Percentiles rank a stretch among this genome's conserved stretches.
These are phyloP conservation scores for Termitomyces sp. DNA, from an alignment of 768 basidiomycete genomes.

Conservation along the genomic window DNA sequence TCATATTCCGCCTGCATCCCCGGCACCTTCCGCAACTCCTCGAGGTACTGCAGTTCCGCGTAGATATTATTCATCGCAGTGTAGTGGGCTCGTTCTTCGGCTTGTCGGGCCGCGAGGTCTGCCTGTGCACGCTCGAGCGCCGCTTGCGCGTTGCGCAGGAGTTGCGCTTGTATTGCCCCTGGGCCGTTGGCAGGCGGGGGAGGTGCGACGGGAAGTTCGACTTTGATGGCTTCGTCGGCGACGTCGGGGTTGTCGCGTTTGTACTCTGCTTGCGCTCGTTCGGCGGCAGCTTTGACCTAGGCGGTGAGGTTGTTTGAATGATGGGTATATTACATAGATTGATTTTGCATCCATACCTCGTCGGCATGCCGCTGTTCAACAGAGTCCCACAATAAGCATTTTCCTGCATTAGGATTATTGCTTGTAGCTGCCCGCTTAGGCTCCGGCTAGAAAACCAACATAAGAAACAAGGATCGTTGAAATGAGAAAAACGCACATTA, in stretches of 20 bases:
- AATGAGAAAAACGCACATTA: conserved; percentile 31
- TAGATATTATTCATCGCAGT: not conserved
- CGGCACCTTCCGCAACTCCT: not conserved
- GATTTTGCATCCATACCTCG: conserved; percentile 43
- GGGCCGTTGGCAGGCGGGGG: conserved; percentile 16
- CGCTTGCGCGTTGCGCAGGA: conserved; percentile 10
- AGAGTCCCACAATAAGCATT: conserved; percentile 69
- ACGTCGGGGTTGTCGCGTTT: conserved; percentile 61
- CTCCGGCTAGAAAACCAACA: not conserved
- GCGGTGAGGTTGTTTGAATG: not conserved
- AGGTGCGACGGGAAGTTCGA: conserved; percentile 55
- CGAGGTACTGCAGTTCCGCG: not conserved
- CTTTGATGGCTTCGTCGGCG: conserved; percentile 53
- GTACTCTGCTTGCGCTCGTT: conserved; percentile 62
- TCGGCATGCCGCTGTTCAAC: conserved; percentile 62
- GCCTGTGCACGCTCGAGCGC: conserved; percentile 1
- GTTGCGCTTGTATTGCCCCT: not conserved
- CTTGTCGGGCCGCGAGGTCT: not conserved
- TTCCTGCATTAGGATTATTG: conserved; percentile 26
- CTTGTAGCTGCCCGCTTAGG: conserved; percentile 19
- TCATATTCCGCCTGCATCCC: conserved; percentile 3
- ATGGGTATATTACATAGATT: not conserved
- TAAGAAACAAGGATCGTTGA: conserved; percentile 15
- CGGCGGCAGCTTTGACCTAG: conserved; percentile 68
- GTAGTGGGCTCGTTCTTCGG: not conserved